Evolutionary conservation across 768 basidiomycete genomes (phyloP), one percentile per base, ranked within the genome.

Genomic region (Chalciporus sphaerocephalus): DNA sequence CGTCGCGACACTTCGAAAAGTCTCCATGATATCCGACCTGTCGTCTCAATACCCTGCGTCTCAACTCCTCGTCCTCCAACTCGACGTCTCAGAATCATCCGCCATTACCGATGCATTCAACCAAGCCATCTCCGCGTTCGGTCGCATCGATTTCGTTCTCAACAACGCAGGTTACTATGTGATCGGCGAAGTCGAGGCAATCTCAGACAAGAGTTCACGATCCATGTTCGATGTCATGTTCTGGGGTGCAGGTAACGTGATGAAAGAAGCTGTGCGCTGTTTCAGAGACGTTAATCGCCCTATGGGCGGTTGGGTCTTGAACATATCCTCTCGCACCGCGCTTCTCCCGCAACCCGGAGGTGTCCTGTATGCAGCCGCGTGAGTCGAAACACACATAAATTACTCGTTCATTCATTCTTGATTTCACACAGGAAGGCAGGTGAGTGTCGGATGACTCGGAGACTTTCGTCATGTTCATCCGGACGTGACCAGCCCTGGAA

Each of bases 1-100:
- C 40, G 60, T 72, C 45, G 74, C 75, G 8, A 74, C 74, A n/a
- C 50, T 73, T 22, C 70, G 73, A 36, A 68, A 58, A 42, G 71
- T 71, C 6, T 60, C 52, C 13, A 55, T 47, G 22, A 57, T 74
- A 22, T 44, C 51, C 16, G 60, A 63, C 15, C 60, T 66, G 13
- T 43, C 47, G 1, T 36, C 39, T 1, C 22, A 60, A 18, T 67
- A 69, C 44, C 52, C 60, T 3, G 33, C 52, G 8, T 51, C 52
- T 2, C n/a, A n/a, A n/a, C 65, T 76, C 1, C 55, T 73, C n/a
- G 53, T 70, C 44, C 50, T 72, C 39, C 61, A 53, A 37, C 58
- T 75, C 23, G 73, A 78, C 46, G 71, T 77, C 17, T 67, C 67
- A 8, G 47, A 50, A 8, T 47, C 43, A 2, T 37, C 46, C 3